Evolutionary conservation across 2,329 filamentous ascomycete genomes (phyloP), one percentile per base, ranked within the genome.

Genomic region (Emydomyces testavorans): DNA sequence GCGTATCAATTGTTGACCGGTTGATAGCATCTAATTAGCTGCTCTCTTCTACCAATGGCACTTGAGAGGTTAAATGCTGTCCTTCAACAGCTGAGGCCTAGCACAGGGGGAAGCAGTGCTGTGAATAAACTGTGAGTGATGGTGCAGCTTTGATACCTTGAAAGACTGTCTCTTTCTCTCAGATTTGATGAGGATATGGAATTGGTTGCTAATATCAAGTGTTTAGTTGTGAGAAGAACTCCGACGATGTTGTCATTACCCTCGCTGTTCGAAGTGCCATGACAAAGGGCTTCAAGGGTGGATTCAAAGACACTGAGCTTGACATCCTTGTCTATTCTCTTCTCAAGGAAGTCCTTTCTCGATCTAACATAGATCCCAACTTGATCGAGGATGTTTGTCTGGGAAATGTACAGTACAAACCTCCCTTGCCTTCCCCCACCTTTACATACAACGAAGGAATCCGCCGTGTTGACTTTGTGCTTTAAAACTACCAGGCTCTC

Each of bases 231-330:
- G 80, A 85, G 58, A 89, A 96, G 74, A 93, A 94, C 67, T 79
- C 89, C 57, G 90, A 96, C 65, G 92, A 98, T 72, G 77, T 98
- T 47, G 92, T 98, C 64, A 94, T 96, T 62, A 98, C 92, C 6
- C 79, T 93, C 50, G 90, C 90, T 23, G 74, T 89, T 60, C 85
- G 92, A 49, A 95, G 90, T 23, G 88, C 92, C 0, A 76, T 98
- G 53, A 76, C 83, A 62, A 96, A 95, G 72, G 88, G 78, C 45
- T 76, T 76, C 65, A 95, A 94, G 76, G 90, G 92, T 56, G 87
- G 88, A 35, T 84, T 98, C 74, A 96, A 95, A 74, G 90, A 98
- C 66, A 93, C 88, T 4, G 77, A 77, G 34, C 78, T 96, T 53
- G 92, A 98, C 67, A 90, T 82, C 67, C 74, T 98, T 49, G 66